Base-by-base conservation (phyloP, 2,329 filamentous ascomycete species). In the Bipolaris cookei region DNA sequence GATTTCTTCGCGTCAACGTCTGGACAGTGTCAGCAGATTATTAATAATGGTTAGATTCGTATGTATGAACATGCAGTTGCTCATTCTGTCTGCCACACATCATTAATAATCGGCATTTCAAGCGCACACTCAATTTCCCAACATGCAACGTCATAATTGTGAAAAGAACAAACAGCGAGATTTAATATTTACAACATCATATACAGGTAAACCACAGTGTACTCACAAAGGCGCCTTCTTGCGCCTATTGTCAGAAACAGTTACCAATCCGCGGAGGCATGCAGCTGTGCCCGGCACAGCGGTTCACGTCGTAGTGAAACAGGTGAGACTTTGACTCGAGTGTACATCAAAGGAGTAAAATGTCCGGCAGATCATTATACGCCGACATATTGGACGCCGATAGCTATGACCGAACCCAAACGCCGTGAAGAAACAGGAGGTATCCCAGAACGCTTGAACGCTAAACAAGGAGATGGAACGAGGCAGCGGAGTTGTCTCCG, bases 361-460 rank as follows among this genome's bases (percentile, higher is more conserved):
- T 34, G n/a, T 39, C 59, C 58, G 38, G 49, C 21, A 52, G 34
- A 58, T 60, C 38, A 43, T 41, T 34, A 28, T 30, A 46, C 25
- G 32, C 51, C 50, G n/a, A 45, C 62, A 59, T 56, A 62, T 44
- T 48, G 45, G 63, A 63, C 54, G 35, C 58, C 58, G 37, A 61
- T 54, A 28, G 32, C 53, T 51, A 58, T 57, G 35, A 61, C 59
- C 53, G 62, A 54, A 60, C 53, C 53, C 56, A 60, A 68, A 66
- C 59, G 60, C 62, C 58, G 48, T 58, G 42, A 61, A 66, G 54
- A 54, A 53, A 64, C 59, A 20, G 23, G 35, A 38, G 62, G 57
- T 51, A 69, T 47, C 59, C 66, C 62, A 67, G 66, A 67, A 69
- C 66, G 72, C 71, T 75, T 67, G 56, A 75, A 74, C 72, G 72